These are phyloP conservation scores for Barnettozyma siamensis DNA, from an alignment of 805 yeast species.

Conservation along the genomic window DNA sequence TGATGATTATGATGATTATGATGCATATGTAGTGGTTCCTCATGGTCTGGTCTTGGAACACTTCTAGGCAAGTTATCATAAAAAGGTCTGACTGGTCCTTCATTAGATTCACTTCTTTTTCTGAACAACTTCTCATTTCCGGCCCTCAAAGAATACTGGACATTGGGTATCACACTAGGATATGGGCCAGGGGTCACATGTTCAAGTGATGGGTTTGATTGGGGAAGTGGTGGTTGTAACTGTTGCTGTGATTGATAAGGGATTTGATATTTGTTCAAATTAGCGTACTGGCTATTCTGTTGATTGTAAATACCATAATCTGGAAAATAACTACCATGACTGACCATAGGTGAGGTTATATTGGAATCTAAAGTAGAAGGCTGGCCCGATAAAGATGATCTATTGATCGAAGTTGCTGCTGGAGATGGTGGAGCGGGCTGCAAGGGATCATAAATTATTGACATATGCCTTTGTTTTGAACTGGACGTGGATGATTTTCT, in stretches of 20 bases:
- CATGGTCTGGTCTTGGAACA: conserved; percentile 10
- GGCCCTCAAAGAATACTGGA: conserved; percentile 8
- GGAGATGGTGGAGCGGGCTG: conserved; percentile 19
- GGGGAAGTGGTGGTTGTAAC: conserved; percentile 5
- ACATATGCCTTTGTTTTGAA: conserved; percentile 21
- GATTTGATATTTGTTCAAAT: conserved; percentile 7
- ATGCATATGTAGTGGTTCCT: conserved; percentile 5
- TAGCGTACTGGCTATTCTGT: not conserved
- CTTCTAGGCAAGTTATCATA: conserved; percentile 23
- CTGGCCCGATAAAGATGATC: conserved; percentile 18
- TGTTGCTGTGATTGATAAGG: conserved; percentile 5
- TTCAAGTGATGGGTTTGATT: not conserved
- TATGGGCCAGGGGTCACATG: conserved; percentile 7
- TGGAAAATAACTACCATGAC: conserved; percentile 16
- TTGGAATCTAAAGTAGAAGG: conserved; percentile 10
- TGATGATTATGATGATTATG: not conserved
- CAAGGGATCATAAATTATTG: conserved; percentile 24
- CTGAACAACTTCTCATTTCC: conserved; percentile 11
- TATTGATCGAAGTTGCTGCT: conserved; percentile 7
- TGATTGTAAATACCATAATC: conserved; percentile 14
- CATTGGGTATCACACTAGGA: conserved; percentile 17
- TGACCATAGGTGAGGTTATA: conserved; percentile 4
- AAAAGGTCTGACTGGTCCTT: conserved; percentile 2
- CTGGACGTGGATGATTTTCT: conserved; percentile 17
- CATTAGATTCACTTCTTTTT: conserved; percentile 23